Conservation (phyloP, 23 red algal species). For the Cyanidioschyzon merolae region DNA sequence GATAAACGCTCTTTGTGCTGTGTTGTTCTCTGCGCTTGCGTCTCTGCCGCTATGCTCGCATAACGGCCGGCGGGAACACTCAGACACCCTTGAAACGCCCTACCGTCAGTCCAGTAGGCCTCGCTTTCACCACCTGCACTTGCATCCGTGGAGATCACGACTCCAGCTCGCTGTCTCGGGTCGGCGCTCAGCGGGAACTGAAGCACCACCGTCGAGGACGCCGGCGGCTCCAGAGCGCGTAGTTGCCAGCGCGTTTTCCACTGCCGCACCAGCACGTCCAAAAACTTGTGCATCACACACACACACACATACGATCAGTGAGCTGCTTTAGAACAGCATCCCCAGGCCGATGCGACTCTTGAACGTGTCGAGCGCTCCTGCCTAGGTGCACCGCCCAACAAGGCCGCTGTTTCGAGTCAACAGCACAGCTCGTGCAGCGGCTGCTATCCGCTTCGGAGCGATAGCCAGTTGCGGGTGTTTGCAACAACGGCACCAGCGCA, state of each 20-base stretch:
- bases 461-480: no score
- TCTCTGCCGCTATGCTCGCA: not conserved
- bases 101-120: not conserved
- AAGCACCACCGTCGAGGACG: not conserved
- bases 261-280: not conserved
- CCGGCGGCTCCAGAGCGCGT: not conserved
- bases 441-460: no score
- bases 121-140: not conserved
- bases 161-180: not conserved
- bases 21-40: not conserved
- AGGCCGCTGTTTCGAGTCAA: no score
- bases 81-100: not conserved
- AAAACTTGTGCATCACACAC: no score
- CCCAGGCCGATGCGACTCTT: no score
- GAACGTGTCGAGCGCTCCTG: no score
- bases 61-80: not conserved
- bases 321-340: no score
- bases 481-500: no score
- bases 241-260: not conserved
- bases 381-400: no score
- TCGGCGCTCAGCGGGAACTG: not conserved
- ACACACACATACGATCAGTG: no score
- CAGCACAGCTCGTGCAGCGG: no score
- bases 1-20: not conserved
- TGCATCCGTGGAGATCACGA: not conserved